Percentiles rank a stretch among this genome's conserved stretches.
These are phyloP conservation scores for Leccinum rimulosum DNA, from an alignment of 768 basidiomycete genomes.

Conservation along the genomic window DNA sequence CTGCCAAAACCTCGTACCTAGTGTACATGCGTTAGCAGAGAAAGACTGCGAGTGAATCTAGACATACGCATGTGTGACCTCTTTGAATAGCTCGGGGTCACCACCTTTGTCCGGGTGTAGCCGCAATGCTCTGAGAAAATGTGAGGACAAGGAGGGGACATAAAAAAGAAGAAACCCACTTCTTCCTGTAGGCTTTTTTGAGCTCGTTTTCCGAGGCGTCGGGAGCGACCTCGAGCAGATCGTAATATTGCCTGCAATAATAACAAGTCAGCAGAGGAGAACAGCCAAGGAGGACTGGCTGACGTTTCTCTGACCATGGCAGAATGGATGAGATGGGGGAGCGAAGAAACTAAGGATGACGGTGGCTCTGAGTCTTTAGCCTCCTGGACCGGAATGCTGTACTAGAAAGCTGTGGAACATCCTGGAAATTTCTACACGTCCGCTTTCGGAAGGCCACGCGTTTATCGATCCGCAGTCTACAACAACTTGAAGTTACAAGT, in stretches of 20 bases:
- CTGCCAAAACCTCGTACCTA: slow-evolving; percentile 93
- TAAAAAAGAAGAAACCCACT: slow-evolving; percentile 43
- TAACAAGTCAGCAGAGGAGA: not conserved
- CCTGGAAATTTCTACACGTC: slow-evolving; percentile 26
- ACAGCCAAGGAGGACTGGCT: not conserved
- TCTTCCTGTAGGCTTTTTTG: slow-evolving; percentile 95
- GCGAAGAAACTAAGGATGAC: slow-evolving; percentile 17
- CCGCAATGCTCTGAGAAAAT: slow-evolving; percentile 62
- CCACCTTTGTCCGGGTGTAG: slow-evolving; percentile 94
- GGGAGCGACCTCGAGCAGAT: slow-evolving; percentile 83
- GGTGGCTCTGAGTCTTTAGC: slow-evolving; percentile 19
- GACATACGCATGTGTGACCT: slow-evolving; percentile 91
- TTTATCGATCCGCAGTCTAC: not conserved
- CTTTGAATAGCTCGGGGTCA: slow-evolving; percentile 96
- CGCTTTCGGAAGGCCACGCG: slow-evolving; percentile 17
- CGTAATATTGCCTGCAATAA: slow-evolving; percentile 76
- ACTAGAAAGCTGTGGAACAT: slow-evolving; percentile 36
- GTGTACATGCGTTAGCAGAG: slow-evolving; percentile 2
- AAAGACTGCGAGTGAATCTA: not conserved
- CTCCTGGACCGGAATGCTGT: slow-evolving; percentile 30
- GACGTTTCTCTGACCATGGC: slow-evolving; percentile 74
- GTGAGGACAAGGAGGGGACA: slow-evolving; percentile 4
- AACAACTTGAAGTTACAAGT: not conserved
- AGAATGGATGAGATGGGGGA: slow-evolving; percentile 7
- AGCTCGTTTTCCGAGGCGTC: slow-evolving; percentile 80